Evolutionary conservation across 2,329 filamentous ascomycete genomes (phyloP), one percentile per base, ranked within the genome.

Genomic region (Penicillium thymicola): DNA sequence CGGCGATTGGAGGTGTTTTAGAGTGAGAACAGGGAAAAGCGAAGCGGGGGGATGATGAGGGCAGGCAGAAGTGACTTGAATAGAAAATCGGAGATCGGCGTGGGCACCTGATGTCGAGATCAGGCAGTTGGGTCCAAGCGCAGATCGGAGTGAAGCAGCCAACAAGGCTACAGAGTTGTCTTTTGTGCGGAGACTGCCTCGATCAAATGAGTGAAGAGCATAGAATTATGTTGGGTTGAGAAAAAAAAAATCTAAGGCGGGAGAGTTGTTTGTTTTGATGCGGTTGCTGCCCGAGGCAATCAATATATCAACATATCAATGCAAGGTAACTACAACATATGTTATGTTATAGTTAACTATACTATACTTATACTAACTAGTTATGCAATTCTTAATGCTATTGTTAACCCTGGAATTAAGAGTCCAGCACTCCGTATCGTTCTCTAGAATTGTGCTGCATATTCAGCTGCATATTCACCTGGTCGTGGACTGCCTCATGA

Each of bases 41-140:
- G 45, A 37, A 38, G 49, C 37, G 46, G 49, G 45, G 53, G 27
- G 25, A n/a, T 18, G 25, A n/a, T 18, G 8, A 25, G 54, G 45
- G 38, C 47, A 57, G 45, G 38, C 47, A 43, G 36, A 51, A 30
- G 41, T 51, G 42, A 49, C 21, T 51, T 43, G 27, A 30, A 34
- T 27, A 27, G 30, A 54, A 54, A 54, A 57, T 58, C 46, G 46
- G 34, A 50, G 57, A 57, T 59, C 55, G 58, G 38, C 59, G 59
- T 64, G 64, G 61, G 61, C 64, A 66, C 57, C 64, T 66, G 64
- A 66, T 63, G 61, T 62, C 51, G 51, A 57, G 55, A 59, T 66
- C 54, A 63, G 64, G 64, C 60, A 60, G 58, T 59, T 55, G 51
- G 64, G 64, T 62, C 64, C 62, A 64, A 65, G 64, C 63, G 64